phyloP scores from a whole-genome alignment of 345 rosid species.

The Gossypium anomalum region DNA sequence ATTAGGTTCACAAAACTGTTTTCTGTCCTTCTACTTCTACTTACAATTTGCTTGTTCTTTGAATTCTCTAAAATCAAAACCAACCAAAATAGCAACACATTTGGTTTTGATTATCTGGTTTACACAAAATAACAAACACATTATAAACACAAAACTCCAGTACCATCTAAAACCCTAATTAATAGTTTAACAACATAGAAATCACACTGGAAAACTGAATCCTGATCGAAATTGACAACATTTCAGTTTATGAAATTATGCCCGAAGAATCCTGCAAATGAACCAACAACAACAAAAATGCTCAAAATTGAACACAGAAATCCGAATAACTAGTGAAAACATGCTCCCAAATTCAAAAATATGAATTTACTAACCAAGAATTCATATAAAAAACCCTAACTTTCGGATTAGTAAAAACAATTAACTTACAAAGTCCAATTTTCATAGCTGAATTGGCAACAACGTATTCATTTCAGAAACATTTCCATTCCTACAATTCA shows the following conservation, averaged over 20 bases:
- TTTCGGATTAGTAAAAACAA: not conserved
- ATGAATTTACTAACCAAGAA: not conserved
- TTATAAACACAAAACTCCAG: not conserved
- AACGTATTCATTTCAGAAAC: not conserved
- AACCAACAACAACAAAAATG: not conserved
- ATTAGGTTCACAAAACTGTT: not conserved
- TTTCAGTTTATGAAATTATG: not conserved
- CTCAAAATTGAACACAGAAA: not conserved
- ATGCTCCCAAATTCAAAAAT: not conserved
- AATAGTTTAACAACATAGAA: slow-evolving; percentile 3
- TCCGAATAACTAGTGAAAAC: not conserved
- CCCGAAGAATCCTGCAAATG: slow-evolving; percentile 22
- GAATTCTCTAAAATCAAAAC: slow-evolving; percentile 19
- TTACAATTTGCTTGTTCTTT: slow-evolving; percentile 6
- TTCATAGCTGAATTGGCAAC: not conserved
- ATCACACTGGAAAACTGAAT: not conserved
- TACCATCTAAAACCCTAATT: slow-evolving; percentile 19
- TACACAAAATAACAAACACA: not conserved
- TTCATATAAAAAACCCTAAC: slow-evolving; percentile 12
- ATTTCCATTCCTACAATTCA: not conserved
- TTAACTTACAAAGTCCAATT: not conserved
- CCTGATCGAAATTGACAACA: not conserved
- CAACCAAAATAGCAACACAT: slow-evolving; percentile 11
- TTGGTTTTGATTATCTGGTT: slow-evolving; percentile 11
- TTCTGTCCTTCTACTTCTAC: not conserved